Conservation (phyloP, 352 stramenopile species). For the Phytopythium delawarense region DNA sequence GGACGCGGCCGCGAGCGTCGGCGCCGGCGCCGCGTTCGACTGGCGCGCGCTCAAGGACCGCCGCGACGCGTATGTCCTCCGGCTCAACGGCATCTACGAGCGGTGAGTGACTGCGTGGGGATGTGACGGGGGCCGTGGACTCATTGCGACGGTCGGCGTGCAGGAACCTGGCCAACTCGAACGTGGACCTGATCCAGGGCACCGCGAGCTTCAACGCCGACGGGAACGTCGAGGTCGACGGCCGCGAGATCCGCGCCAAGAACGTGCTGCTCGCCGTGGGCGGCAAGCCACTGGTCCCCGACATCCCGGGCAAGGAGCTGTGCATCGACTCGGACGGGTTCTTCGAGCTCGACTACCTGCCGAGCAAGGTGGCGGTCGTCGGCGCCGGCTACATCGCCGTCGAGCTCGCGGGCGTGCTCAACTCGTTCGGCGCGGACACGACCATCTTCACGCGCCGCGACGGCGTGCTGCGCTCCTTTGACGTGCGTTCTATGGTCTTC, state of each 20-base stretch:
- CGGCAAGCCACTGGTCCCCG: conserved; percentile 48
- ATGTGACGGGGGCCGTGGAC: not conserved
- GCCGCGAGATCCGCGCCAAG: conserved; percentile 45
- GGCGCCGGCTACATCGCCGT: conserved; percentile 98
- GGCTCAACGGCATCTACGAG: conserved; percentile 97
- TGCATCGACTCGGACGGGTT: conserved; percentile 96
- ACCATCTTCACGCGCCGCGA: conserved; percentile 88
- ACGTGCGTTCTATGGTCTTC: conserved; percentile 35
- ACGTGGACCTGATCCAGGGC: conserved; percentile 89
- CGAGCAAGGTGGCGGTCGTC: conserved; percentile 93
- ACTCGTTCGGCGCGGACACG: conserved; percentile 90
- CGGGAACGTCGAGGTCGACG: conserved; percentile 79
- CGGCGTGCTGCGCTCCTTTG: conserved; percentile 84
- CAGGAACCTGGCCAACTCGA: conserved; percentile 88
- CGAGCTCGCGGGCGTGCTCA: conserved; percentile 95
- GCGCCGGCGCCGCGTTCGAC: conserved; percentile 66
- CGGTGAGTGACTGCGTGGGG: conserved; percentile 25
- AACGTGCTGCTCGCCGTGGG: conserved; percentile 67
- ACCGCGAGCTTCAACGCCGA: conserved; percentile 79
- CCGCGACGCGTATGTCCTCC: conserved; percentile 92
- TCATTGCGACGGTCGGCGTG: not conserved
- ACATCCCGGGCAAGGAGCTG: conserved; percentile 85
- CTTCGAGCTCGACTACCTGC: conserved; percentile 93
- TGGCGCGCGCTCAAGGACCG: conserved; percentile 91
- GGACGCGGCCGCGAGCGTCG: conserved; percentile 23